Percentiles rank a stretch among this genome's conserved stretches.
phyloP scores from a whole-genome alignment of 1,284 basidiomycete genomes.

The Lentinula novae-zelandiae region DNA sequence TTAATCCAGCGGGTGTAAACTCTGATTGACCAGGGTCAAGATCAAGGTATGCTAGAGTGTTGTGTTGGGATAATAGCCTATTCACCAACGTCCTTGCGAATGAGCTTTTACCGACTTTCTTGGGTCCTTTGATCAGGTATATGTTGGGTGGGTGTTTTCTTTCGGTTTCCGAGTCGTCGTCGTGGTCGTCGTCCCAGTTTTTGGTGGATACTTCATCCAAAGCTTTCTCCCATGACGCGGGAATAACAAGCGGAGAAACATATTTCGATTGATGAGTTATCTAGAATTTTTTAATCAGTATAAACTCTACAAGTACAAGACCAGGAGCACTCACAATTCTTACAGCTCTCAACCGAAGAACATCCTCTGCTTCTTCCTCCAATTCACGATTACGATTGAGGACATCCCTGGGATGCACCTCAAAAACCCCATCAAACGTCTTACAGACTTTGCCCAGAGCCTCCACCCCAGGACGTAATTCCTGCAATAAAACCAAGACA shows the following conservation, averaged over 20 bases:
- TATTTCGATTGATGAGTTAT: slow-evolving; percentile 37
- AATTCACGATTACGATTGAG: neutral
- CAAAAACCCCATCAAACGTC: slow-evolving; percentile 58
- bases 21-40: slow-evolving; percentile 94
- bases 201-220: slow-evolving; percentile 25
- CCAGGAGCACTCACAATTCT: slow-evolving; percentile 44
- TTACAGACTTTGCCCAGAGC: slow-evolving; percentile 59
- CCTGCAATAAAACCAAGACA: slow-evolving; percentile 51
- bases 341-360: slow-evolving; percentile 47
- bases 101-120: slow-evolving; percentile 88
- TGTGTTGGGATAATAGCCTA: slow-evolving; percentile 54
- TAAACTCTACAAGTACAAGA: no score
- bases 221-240: slow-evolving; percentile 56
- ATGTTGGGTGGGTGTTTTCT: slow-evolving; percentile 24
- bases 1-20: slow-evolving; percentile 85
- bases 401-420: slow-evolving; percentile 26
- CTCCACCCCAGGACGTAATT: slow-evolving; percentile 54
- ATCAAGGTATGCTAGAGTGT: slow-evolving; percentile 84
- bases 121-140: slow-evolving; percentile 78
- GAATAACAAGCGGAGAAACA: slow-evolving; percentile 45
- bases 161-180: slow-evolving; percentile 10
- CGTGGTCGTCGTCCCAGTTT: neutral
- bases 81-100: slow-evolving; percentile 80
- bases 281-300: slow-evolving; percentile 24
- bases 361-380: slow-evolving; percentile 5